Evolutionary conservation across 306 rosid genomes (phyloP), one percentile per base, ranked within the genome.

Genomic region (Lablab purpureus): DNA sequence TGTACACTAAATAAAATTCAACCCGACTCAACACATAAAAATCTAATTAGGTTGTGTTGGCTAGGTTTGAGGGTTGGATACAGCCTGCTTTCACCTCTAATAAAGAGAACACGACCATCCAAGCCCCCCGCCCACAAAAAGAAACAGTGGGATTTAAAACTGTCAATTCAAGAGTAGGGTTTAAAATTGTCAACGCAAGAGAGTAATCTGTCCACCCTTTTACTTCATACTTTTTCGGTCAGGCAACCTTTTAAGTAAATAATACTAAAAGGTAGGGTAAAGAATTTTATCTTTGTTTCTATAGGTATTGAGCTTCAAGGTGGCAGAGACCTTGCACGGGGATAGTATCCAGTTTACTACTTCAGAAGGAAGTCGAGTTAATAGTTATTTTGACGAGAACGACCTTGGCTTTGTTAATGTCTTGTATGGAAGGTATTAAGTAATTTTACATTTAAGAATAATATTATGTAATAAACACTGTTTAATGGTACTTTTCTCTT

Each of bases 391-490:
- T 74, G 86, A 84, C 64, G 97, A 92, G 83, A 85, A 65, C 69
- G 92, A 84, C 74, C 83, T 85, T 81, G 91, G 89, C 77, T 91
- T 88, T 87, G 81, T 91, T 77, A 92, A 90, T 67, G 87, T 89
- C 79, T 77, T 94, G 81, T 71, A 81, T 75, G 99, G 99, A 89
- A 94, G 98, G 98, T 93, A 81, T 82, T 36, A 27, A 75, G 66
- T 43, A 58, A 67, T 47, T 45, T 58, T 18, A 22, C 71, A 51
- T 80, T 83, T 40, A 22, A 52, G 59, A 60, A 43, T 71, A 71
- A 43, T 54, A 71, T 59, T 62, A 41, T 30, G 45, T 30, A 12
- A 52, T 50, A 63, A 49, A 63, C 68, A 19, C 30, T 34, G 37
- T 2, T 15, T 7, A 49, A 19, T 12, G 10, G 40, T 65, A 17